Percentiles rank a stretch among this genome's conserved stretches.
Conservation (phyloP, 805 yeast species). For the Kazachstania bromeliacearum region DNA sequence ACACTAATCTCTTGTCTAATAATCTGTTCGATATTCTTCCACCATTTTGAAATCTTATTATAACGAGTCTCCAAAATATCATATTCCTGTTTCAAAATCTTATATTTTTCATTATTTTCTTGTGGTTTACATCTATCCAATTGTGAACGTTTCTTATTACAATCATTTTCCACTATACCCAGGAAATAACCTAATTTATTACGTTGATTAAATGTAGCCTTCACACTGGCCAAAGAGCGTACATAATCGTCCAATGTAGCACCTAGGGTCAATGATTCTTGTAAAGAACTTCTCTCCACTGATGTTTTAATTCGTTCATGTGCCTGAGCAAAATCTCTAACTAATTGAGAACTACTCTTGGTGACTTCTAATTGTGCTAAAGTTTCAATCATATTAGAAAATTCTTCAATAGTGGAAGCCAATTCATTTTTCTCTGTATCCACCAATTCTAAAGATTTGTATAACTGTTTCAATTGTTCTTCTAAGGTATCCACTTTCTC, state of each 20-base stretch:
- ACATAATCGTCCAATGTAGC: slow-evolving; percentile 81
- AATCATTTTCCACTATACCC: slow-evolving; percentile 41
- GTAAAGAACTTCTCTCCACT: slow-evolving; percentile 67
- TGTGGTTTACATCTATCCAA: slow-evolving; percentile 38
- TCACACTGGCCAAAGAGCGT: slow-evolving; percentile 65
- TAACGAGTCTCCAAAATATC: slow-evolving; percentile 45
- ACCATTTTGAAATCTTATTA: slow-evolving; percentile 44
- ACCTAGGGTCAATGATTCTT: slow-evolving; percentile 79
- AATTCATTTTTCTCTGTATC: slow-evolving; percentile 70
- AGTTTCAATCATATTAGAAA: slow-evolving; percentile 45
- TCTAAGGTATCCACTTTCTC: slow-evolving; percentile 64
- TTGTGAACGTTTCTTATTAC: slow-evolving; percentile 36
- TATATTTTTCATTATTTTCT: slow-evolving; percentile 48
- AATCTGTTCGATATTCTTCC: slow-evolving; percentile 51
- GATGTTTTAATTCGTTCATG: slow-evolving; percentile 64
- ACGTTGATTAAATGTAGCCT: slow-evolving; percentile 66
- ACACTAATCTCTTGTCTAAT: slow-evolving; percentile 56
- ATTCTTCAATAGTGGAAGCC: slow-evolving; percentile 57
- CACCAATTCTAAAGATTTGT: slow-evolving; percentile 63
- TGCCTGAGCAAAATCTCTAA: slow-evolving; percentile 61
- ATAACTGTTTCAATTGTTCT: slow-evolving; percentile 56
- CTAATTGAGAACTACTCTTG: slow-evolving; percentile 50
- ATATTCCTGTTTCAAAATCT: slow-evolving; percentile 49
- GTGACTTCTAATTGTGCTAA: slow-evolving; percentile 71
- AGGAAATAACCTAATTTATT: slow-evolving; percentile 43